phyloP scores from a whole-genome alignment of 345 rosid species.

The Linum usitatissimum region DNA sequence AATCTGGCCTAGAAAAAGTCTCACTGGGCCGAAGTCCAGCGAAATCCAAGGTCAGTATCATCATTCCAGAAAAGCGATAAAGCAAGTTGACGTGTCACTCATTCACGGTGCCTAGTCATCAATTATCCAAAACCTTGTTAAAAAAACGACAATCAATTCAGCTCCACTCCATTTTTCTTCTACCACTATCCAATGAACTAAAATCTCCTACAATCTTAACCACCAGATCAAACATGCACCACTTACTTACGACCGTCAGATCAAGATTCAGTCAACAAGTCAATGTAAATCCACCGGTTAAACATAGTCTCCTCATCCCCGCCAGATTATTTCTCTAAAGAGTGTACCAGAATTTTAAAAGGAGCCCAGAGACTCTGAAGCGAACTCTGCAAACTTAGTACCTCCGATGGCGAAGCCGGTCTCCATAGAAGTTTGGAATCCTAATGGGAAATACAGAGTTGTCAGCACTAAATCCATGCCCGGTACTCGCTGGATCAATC shows the following conservation, averaged over 20 bases:
- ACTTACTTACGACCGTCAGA: too few species aligned
- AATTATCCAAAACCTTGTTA: slow-evolving; percentile 18
- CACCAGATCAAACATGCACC: too few species aligned
- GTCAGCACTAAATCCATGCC: slow-evolving; percentile 97
- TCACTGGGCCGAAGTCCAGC: not conserved
- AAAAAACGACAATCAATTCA: not conserved
- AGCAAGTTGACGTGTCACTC: slow-evolving; percentile 21
- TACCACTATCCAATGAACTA: not conserved
- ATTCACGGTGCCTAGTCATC: slow-evolving; percentile 13
- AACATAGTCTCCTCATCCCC: too few species aligned
- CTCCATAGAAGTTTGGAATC: slow-evolving; percentile 83
- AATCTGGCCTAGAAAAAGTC: not conserved
- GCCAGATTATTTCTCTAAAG: too few species aligned
- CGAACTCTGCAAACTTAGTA: not conserved
- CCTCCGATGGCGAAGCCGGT: slow-evolving; percentile 80
- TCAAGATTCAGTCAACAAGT: too few species aligned
- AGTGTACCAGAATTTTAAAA: not conserved
- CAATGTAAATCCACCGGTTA: too few species aligned
- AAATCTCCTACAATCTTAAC: not conserved
- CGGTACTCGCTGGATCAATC: slow-evolving; percentile 97
- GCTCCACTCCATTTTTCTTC: not conserved
- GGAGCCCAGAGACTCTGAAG: not conserved
- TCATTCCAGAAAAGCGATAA: slow-evolving; percentile 20
- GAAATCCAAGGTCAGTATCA: not conserved
- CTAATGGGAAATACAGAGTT: slow-evolving; percentile 85